Evolutionary conservation across 768 basidiomycete genomes (phyloP).

Genomic region (Agaricus blazei): DNA sequence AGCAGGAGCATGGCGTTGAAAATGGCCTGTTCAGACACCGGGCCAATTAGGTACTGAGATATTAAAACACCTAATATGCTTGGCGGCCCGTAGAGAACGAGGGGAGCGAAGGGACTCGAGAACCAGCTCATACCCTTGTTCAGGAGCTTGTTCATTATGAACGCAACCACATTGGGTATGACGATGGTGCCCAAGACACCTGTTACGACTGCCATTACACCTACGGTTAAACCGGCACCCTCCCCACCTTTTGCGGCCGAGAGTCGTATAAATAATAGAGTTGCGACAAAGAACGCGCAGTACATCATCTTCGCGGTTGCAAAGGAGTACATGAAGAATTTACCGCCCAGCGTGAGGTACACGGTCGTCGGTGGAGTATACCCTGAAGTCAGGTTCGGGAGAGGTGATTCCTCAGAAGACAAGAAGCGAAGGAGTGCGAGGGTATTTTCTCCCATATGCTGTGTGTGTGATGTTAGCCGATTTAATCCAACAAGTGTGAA

Average conservation of each 20-base stretch:
- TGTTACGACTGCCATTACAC: constrained; percentile 41
- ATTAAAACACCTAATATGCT: constrained; percentile 60
- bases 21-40: constrained; percentile 53
- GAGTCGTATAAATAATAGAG: constrained; percentile 36
- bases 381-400: constrained; percentile 54
- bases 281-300: constrained; percentile 39
- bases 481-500: not conserved
- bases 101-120: constrained; percentile 54
- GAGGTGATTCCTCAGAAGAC: constrained; percentile 61
- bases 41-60: constrained; percentile 54
- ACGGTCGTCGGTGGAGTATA: constrained; percentile 60
- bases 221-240: constrained; percentile 32
- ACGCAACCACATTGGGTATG: constrained; percentile 66
- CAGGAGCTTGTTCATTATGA: constrained; percentile 57
- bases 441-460: constrained; percentile 89
- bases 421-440: constrained; percentile 75
- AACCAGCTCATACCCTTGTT: constrained; percentile 86
- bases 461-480: constrained; percentile 9
- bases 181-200: constrained; percentile 55
- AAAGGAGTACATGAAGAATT: constrained; percentile 75
- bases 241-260: constrained; percentile 21
- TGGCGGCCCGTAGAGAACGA: constrained; percentile 73
- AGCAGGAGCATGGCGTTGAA: constrained; percentile 59
- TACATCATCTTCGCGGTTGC: constrained; percentile 65
- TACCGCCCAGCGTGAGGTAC: constrained; percentile 72